Conservation (phyloP, 2,329 filamentous ascomycete genomes). For the Ophiognomonia clavigignenti-juglandacearum region DNA sequence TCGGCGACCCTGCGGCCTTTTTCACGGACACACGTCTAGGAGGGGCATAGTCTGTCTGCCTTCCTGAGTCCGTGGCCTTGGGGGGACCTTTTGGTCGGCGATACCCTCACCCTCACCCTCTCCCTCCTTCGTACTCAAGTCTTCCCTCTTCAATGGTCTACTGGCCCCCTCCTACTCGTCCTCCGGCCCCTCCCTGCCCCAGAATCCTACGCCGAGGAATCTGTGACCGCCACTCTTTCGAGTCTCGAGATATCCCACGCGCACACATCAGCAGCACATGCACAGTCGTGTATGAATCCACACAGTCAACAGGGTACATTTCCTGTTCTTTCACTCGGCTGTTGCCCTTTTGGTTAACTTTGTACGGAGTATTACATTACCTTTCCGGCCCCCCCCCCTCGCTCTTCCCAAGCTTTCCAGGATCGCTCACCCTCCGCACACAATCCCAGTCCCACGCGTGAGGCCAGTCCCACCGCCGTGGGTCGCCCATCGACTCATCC, state of each 20-base stretch:
- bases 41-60: not conserved
- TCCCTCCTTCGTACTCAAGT: no score
- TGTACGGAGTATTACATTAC: no score
- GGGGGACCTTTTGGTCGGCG: not conserved
- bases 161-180: conserved; percentile 8
- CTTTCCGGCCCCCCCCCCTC: not conserved
- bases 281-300: not conserved
- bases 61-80: no score
- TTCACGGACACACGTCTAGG: not conserved
- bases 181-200: not conserved
- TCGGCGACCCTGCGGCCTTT: not conserved
- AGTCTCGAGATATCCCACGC: not conserved
- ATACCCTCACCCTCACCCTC: not conserved
- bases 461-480: conserved; percentile 17
- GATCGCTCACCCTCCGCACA: conserved; percentile 7
- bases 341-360: conserved; percentile 9
- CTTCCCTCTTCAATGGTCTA: no score
- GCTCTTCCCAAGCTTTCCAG: not conserved
- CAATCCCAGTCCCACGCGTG: conserved; percentile 16
- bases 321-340: conserved; percentile 10
- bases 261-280: not conserved
- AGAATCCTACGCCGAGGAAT: not conserved
- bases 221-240: no score
- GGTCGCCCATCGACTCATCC: conserved; percentile 16
- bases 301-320: not conserved